Evolutionary conservation across 2,329 filamentous ascomycete genomes (phyloP).

Genomic region (Calonectria hongkongensis): DNA sequence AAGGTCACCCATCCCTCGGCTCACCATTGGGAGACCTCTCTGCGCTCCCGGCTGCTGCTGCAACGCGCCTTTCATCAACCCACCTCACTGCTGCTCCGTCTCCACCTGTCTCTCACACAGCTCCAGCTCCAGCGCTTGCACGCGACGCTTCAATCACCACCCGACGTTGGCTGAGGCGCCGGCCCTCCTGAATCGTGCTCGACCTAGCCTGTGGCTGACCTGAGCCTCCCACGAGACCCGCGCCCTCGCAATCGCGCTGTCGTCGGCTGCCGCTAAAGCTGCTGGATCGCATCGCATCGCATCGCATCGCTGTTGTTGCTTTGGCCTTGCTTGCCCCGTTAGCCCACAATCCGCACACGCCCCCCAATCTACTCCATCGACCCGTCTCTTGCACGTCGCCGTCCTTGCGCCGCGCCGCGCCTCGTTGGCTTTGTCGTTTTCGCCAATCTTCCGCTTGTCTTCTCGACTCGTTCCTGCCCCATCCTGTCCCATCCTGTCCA

Average conservation of each 20-base stretch:
- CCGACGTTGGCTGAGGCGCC: slow-evolving; percentile 22
- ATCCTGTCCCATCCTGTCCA: slow-evolving; percentile 35
- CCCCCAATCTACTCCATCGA: slow-evolving; percentile 22
- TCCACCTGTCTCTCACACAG: slow-evolving; percentile 36
- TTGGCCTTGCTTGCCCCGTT: slow-evolving; percentile 30
- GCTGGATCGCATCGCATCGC: slow-evolving; percentile 22
- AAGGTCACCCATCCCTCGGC: slow-evolving; percentile 36
- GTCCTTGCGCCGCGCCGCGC: slow-evolving; percentile 18
- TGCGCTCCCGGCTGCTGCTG: slow-evolving; percentile 38
- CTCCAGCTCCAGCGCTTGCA: slow-evolving; percentile 33
- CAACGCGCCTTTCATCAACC: slow-evolving; percentile 41
- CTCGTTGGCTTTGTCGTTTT: slow-evolving; percentile 30
- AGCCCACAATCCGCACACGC: slow-evolving; percentile 23
- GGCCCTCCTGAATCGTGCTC: slow-evolving; percentile 38
- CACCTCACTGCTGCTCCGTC: slow-evolving; percentile 24
- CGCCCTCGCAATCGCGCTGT: slow-evolving; percentile 17
- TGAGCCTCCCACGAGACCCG: slow-evolving; percentile 32
- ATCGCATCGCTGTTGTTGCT: slow-evolving; percentile 12
- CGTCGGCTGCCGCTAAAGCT: neutral
- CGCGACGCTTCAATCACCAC: slow-evolving; percentile 22
- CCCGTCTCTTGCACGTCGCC: slow-evolving; percentile 22
- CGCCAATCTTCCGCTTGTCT: slow-evolving; percentile 33
- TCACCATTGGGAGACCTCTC: slow-evolving; percentile 22
- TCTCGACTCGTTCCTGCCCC: slow-evolving; percentile 41
- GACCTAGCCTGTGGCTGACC: slow-evolving; percentile 32